Evolutionary conservation across 805 yeast genomes (phyloP).

Genomic region (Priceomyces fermenticarens): DNA sequence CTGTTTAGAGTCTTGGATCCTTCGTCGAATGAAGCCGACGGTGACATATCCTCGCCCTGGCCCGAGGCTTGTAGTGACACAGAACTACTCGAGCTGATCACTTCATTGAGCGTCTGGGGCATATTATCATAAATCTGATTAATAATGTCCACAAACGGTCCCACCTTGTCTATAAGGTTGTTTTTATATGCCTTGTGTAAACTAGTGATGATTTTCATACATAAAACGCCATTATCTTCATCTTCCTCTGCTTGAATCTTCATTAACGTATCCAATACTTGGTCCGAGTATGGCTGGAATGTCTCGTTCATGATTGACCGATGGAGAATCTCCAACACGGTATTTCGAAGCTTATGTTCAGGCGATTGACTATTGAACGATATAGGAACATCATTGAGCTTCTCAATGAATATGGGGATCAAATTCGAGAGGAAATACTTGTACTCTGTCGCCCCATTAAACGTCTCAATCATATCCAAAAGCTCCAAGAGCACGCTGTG

Average conservation of each 20-base stretch:
- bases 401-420: slow-evolving; percentile 65
- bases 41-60: slow-evolving; percentile 23
- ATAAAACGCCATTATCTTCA: slow-evolving; percentile 91
- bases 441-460: slow-evolving; percentile 78
- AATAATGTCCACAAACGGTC: slow-evolving; percentile 73
- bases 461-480: slow-evolving; percentile 81
- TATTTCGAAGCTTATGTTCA: slow-evolving; percentile 75
- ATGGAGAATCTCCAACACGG: slow-evolving; percentile 74
- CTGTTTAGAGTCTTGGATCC: slow-evolving; percentile 54
- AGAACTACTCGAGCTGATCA: slow-evolving; percentile 39
- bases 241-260: slow-evolving; percentile 69
- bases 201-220: slow-evolving; percentile 83
- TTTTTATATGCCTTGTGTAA: slow-evolving; percentile 82
- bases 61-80: slow-evolving; percentile 4
- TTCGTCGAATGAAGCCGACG: slow-evolving; percentile 39
- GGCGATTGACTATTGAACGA: slow-evolving; percentile 62
- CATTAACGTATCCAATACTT: slow-evolving; percentile 58
- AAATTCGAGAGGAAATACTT: slow-evolving; percentile 67
- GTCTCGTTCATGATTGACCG: slow-evolving; percentile 81
- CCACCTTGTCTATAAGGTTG: slow-evolving; percentile 65
- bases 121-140: slow-evolving; percentile 75
- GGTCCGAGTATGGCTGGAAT: slow-evolving; percentile 65
- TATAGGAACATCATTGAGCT: slow-evolving; percentile 68
- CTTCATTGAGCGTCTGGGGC: slow-evolving; percentile 67
- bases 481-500: slow-evolving; percentile 76